Evolutionary conservation across 108 stramenopile genomes (phyloP), one percentile per base, ranked within the genome.

Genomic region (Cyclotella cryptica): DNA sequence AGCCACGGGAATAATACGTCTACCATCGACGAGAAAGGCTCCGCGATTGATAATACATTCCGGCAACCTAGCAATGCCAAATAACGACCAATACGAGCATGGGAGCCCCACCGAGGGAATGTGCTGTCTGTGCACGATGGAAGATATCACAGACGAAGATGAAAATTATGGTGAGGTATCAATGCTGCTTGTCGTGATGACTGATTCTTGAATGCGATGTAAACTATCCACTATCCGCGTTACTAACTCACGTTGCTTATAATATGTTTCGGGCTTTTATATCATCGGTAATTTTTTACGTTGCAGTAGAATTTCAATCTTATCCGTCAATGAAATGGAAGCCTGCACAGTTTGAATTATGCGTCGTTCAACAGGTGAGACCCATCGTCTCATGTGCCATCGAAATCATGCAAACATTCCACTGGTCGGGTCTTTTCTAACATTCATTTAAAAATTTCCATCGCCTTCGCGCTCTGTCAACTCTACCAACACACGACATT

Each of bases 61-160:
- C 35, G 35, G 6, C 35, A 35, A 35, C 35, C 2, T 35, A 51
- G 49, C 19, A 19, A 51, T 51, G 49, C 19, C 49, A 51, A 51
- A 51, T 1, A 19, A 51, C 19, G 61, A 47, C 17, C 49, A 28
- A 21, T 72, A 71, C 40, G 22, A 74, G 26, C 89, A 90, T 66
- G 89, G 89, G 24, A 72, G 63, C 61, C 92, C 92, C 19, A 45
- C 75, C 35, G 87, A 88, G 55, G 92, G 88, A 27, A 84, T 91
- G 82, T 71, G 66, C 54, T 93, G 92, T 57, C 81, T 87, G 1
- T 81, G 79, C 53, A 91, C 90, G 8, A 91, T 91, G 88, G 94
- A 95, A 65, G 92, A 93, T 72, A 95, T 95, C 51, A 90, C 91
- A 0, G 76, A 75, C 29, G 88, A 88, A 82, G 86, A 88, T 76